These are phyloP conservation scores for Talaromyces nanjingensis DNA, from an alignment of 495 filamentous ascomycete species.

Conservation along the genomic window DNA sequence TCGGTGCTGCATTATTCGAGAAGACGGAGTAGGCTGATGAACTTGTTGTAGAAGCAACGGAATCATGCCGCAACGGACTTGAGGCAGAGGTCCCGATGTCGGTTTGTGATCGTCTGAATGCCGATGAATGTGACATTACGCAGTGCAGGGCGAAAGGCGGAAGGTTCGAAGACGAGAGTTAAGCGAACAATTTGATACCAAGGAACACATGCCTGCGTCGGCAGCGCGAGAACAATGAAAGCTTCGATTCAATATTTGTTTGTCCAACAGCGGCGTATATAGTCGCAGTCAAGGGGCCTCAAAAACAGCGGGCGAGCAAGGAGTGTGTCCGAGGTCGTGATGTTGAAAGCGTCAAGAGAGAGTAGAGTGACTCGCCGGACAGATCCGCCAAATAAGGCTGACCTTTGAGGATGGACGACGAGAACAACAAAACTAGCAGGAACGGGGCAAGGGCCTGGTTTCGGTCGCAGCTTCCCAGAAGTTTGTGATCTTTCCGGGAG, in stretches of 20 bases:
- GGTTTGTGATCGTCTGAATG: constrained; percentile 58
- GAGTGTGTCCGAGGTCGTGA: neutral
- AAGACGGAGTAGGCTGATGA: constrained; percentile 70
- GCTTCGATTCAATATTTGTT: neutral
- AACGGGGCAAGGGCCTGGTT: neutral
- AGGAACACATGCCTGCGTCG: constrained; percentile 40
- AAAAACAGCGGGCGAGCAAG: neutral
- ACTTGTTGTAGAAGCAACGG: constrained; percentile 62
- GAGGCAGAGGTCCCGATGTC: constrained; percentile 51
- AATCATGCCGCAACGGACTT: constrained; percentile 63
- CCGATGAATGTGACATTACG: constrained; percentile 35
- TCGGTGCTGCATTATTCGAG: constrained; percentile 59
- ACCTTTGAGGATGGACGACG: neutral
- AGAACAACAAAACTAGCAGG: neutral
- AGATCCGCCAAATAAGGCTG: neutral
- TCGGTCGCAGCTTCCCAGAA: constrained; percentile 1
- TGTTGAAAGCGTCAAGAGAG: neutral
- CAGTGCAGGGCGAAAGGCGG: constrained; percentile 18
- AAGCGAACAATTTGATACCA: constrained; percentile 19
- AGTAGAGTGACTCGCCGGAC: neutral
- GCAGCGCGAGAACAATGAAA: neutral
- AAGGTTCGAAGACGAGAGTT: constrained; percentile 25
- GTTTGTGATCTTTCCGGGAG: constrained; percentile 2
- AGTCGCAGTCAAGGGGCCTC: neutral
- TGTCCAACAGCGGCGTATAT: neutral